Evolutionary conservation across 208 protist genomes (phyloP).

Genomic region (Trypanosoma vivax): DNA sequence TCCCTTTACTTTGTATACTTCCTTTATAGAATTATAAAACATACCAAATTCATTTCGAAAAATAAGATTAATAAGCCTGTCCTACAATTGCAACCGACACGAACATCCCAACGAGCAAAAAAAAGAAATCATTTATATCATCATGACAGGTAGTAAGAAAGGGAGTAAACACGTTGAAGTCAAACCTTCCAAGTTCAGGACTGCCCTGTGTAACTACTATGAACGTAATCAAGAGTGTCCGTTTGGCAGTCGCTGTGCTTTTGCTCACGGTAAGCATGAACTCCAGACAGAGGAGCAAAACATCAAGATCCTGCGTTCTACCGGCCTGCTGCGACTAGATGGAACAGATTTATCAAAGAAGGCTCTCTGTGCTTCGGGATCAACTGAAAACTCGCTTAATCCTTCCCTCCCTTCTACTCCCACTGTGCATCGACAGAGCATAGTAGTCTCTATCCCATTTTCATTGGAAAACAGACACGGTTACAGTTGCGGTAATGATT

Average conservation of each 20-base stretch:
- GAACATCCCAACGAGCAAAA: not conserved
- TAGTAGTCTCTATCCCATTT: slow-evolving; percentile 51
- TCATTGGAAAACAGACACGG: not conserved
- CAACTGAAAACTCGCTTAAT: slow-evolving; percentile 10
- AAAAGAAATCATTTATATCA: slow-evolving; percentile 4
- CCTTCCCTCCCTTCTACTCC: slow-evolving; percentile 15
- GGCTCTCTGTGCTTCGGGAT: slow-evolving; percentile 7
- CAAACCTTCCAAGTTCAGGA: slow-evolving; percentile 87
- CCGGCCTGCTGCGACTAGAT: slow-evolving; percentile 64
- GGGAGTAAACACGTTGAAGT: slow-evolving; percentile 55
- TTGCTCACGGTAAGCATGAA: slow-evolving; percentile 78
- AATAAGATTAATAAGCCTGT: too few relatives aligned
- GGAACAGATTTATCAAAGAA: slow-evolving; percentile 1
- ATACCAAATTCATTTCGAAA: too few relatives aligned
- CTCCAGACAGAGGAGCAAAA: slow-evolving; percentile 66
- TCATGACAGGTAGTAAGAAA: slow-evolving; percentile 21
- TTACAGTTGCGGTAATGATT: not conserved
- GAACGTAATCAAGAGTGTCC: slow-evolving; percentile 50
- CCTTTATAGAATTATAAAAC: too few relatives aligned
- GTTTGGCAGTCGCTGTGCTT: slow-evolving; percentile 63
- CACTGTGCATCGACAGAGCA: slow-evolving; percentile 27
- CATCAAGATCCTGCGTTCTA: slow-evolving; percentile 49
- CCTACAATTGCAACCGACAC: not conserved
- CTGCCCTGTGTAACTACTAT: slow-evolving; percentile 68
- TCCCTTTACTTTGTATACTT: too few relatives aligned